Evolutionary conservation across 352 stramenopile genomes (phyloP), one percentile per base, ranked within the genome.

Genomic region (Globisporangium heterothallicum): DNA sequence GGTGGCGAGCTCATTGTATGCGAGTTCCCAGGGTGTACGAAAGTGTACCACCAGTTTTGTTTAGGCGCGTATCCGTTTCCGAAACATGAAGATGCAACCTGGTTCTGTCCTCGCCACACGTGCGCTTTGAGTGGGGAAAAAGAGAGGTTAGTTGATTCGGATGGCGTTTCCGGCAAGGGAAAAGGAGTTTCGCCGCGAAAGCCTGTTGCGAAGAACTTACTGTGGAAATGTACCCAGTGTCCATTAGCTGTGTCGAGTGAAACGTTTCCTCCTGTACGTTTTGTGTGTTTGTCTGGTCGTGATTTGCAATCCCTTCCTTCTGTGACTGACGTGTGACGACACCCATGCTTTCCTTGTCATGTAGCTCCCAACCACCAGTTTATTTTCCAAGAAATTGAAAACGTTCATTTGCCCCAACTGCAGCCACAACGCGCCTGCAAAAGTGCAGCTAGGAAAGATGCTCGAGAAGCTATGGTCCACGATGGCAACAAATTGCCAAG

Each of bases 31-130:
- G 70, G 61, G 0, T 94, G 84, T 50, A 84, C 79, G 10, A 94
- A 94, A 61, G 84, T 94, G 18, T 94, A 92, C 45, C 84, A 94
- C 50, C 81, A 91, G 57, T 90, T 91, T 60, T 94, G 84, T 61
- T 58, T 94, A 21, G 81, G 82, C 0, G 70, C 72, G 22, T 92
- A 82, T 53, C 74, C 82, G 7, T 92, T 91, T 38, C 79, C 82
- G 22, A 85, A 86, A 29, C 73, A 92, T 49, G 81, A 92, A 58
- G 70, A 90, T 16, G 73, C 79, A n/a, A 75, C 70, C 26, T 94
- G 84, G 84, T 78, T 76, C 50, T 94, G 84, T 36, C 84, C 84
- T 47, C 77, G 84, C 1, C 84, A 94, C 51, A 79, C 68, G 16
- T 94, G 84, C 53, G 78, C 69, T 4, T 43, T 92, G 18, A 88